These are phyloP conservation scores for Herpetospermum pedunculosum DNA, from an alignment of 306 rosid genomes.

Conservation along the genomic window DNA sequence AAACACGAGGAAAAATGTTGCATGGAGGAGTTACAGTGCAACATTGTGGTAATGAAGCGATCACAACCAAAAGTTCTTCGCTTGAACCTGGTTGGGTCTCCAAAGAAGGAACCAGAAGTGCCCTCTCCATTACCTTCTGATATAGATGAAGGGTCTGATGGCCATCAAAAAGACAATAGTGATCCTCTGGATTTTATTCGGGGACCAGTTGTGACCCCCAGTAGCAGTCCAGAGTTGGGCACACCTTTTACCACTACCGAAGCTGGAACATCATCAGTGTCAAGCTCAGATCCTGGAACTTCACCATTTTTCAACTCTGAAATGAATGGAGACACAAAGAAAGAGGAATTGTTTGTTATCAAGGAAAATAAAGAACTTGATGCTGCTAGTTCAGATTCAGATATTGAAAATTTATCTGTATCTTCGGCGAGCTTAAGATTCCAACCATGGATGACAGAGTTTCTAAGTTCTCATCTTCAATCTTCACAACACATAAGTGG, in stretches of 20 bases:
- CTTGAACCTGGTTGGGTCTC: conserved; percentile 68
- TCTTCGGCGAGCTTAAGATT: conserved; percentile 74
- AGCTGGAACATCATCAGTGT: conserved; percentile 80
- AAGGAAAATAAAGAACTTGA: conserved; percentile 50
- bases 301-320: conserved; percentile 74
- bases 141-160: conserved; percentile 39
- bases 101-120: conserved; percentile 44
- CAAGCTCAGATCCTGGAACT: conserved; percentile 92
- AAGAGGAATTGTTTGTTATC: conserved; percentile 35
- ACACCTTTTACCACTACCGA: conserved; percentile 86
- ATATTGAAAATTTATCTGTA: conserved; percentile 56
- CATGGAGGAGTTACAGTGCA: conserved; percentile 97
- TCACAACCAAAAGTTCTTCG: conserved; percentile 93
- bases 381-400: conserved; percentile 68
- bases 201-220: conserved; percentile 79
- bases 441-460: conserved; percentile 75
- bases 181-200: conserved; percentile 37
- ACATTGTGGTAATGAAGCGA: conserved; percentile 89
- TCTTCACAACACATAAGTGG: conserved; percentile 35
- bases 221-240: conserved; percentile 94
- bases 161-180: conserved; percentile 31
- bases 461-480: conserved; percentile 40
- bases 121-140: conserved; percentile 34
- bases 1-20: conserved; percentile 84
- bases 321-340: conserved; percentile 53